Conservation (phyloP, 495 filamentous ascomycete species). For the Ramalina peruviana region DNA sequence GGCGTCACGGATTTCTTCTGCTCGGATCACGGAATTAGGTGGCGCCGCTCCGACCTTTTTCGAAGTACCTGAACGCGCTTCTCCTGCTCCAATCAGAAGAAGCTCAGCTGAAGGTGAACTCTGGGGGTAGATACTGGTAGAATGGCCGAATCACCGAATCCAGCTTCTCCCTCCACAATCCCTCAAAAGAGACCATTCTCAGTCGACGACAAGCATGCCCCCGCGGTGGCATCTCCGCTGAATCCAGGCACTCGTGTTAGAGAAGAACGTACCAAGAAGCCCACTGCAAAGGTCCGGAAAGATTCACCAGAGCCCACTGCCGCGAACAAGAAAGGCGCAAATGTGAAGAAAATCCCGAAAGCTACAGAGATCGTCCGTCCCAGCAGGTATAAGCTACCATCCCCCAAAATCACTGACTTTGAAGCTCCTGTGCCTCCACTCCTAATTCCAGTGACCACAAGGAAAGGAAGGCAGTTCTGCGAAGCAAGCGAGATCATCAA, state of each 20-base stretch:
- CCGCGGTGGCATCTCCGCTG: conserved; percentile 46
- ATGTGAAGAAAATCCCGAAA: conserved; percentile 21
- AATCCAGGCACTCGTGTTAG: conserved; percentile 39
- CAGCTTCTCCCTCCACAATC: background rate
- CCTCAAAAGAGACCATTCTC: conserved; percentile 1
- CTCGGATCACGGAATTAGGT: too few species aligned
- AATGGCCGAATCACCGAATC: background rate
- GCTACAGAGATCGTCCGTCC: conserved; percentile 24
- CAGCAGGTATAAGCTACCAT: conserved; percentile 42
- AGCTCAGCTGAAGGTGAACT: too few species aligned
- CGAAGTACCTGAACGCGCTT: too few species aligned
- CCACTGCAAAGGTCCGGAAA: conserved; percentile 9
- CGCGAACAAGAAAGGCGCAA: background rate
- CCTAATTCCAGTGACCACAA: conserved; percentile 32
- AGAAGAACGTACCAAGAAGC: conserved; percentile 30
- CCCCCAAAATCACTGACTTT: conserved; percentile 43
- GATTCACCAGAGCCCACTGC: conserved; percentile 1
- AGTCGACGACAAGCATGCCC: conserved; percentile 23
- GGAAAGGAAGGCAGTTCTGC: conserved; percentile 30
- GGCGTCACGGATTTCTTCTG: too few species aligned
- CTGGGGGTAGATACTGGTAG: too few species aligned
- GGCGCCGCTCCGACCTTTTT: too few species aligned
- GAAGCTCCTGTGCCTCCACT: conserved; percentile 41
- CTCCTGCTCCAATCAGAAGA: too few species aligned
- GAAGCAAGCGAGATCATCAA: conserved; percentile 50